phyloP scores from a whole-genome alignment of 176 grass and related monocot genomes.

The Zea luxurians region DNA sequence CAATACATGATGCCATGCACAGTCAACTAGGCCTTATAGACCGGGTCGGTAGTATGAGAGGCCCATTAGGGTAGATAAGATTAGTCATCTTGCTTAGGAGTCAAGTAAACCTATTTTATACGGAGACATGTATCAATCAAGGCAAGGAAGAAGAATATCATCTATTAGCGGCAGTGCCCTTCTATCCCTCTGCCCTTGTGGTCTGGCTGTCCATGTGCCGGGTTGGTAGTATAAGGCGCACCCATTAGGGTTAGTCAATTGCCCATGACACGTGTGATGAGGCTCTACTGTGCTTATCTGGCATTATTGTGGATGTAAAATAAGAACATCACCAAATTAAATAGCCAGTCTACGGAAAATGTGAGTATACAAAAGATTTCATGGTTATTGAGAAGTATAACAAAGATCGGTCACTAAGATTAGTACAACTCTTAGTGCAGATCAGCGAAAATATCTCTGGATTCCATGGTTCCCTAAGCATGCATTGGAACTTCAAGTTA shows the following conservation, averaged over 20 bases:
- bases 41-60: not conserved
- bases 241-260: not conserved
- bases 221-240: not conserved
- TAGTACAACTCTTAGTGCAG: not conserved
- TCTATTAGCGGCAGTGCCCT: not conserved
- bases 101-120: not conserved
- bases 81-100: not conserved
- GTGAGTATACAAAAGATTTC: not conserved
- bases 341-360: not conserved
- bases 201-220: not conserved
- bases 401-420: not conserved
- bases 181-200: not conserved
- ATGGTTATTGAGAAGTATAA: conserved; percentile 1
- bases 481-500: not conserved
- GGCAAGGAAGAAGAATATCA: not conserved
- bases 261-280: not conserved
- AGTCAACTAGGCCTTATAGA: not conserved
- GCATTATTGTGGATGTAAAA: conserved; percentile 13
- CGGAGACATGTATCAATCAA: not conserved
- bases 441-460: conserved; percentile 15
- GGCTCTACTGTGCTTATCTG: not conserved
- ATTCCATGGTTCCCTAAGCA: conserved; percentile 15
- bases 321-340: conserved; percentile 11
- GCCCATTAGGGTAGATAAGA: not conserved
- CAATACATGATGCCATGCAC: not conserved